Conservation (phyloP, 2,329 filamentous ascomycete genomes). For the Fusarium sterilihyphosum region DNA sequence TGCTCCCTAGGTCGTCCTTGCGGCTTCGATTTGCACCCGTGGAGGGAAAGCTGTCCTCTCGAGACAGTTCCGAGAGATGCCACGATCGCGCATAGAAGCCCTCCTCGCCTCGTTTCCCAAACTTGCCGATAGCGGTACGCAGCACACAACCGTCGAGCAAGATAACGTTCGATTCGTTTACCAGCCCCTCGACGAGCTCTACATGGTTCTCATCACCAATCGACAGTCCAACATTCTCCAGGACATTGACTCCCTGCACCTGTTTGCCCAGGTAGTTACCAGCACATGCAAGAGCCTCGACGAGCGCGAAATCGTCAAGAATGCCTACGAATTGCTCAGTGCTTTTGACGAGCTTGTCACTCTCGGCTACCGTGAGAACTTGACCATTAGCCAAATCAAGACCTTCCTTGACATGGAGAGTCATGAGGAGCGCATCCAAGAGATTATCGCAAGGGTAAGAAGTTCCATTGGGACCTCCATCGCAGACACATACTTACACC, state of each 20-base stretch:
- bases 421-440: slow-evolving; percentile 98
- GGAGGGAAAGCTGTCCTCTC: slow-evolving; percentile 98
- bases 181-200: slow-evolving; percentile 97
- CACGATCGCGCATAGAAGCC: slow-evolving; percentile 94
- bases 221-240: slow-evolving; percentile 99
- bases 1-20: slow-evolving; percentile 84
- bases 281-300: slow-evolving; percentile 97
- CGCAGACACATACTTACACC: slow-evolving; percentile 35
- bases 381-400: slow-evolving; percentile 97
- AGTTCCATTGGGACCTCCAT: background rate
- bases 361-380: slow-evolving; percentile 93
- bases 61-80: slow-evolving; percentile 97
- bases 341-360: slow-evolving; percentile 98
- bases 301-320: slow-evolving; percentile 92
- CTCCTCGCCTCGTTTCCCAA: slow-evolving; percentile 98
- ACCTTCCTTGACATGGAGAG: slow-evolving; percentile 99
- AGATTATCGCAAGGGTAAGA: slow-evolving; percentile 89
- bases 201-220: slow-evolving; percentile 99
- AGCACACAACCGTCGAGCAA: slow-evolving; percentile 98
- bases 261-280: slow-evolving; percentile 96
- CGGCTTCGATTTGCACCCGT: slow-evolving; percentile 97
- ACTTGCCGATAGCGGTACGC: slow-evolving; percentile 92
- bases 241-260: slow-evolving; percentile 97
- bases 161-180: slow-evolving; percentile 99
- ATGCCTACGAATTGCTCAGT: slow-evolving; percentile 95